Evolutionary conservation across 805 yeast species (phyloP).

Genomic region (Pichia exigua): DNA sequence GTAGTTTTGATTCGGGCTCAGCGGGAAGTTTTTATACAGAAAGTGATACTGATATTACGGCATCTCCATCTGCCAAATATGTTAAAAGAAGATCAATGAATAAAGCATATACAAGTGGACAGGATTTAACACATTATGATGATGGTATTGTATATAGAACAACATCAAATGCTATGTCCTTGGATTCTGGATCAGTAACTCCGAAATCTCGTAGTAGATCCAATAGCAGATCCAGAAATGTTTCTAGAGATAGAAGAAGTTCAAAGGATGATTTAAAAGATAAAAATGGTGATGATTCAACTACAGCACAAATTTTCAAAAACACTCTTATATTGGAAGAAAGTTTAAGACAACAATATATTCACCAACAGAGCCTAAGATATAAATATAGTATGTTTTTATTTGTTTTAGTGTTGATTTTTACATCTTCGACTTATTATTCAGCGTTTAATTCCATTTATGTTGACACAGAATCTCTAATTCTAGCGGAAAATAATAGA

Average conservation of each 20-base stretch:
- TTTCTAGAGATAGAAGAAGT: constrained; percentile 14
- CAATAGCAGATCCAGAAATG: constrained; percentile 5
- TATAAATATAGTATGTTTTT: constrained; percentile 52
- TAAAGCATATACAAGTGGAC: neutral
- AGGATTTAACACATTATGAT: neutral
- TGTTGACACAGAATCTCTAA: neutral
- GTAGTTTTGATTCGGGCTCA: constrained; percentile 2
- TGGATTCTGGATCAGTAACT: neutral
- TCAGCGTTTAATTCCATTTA: constrained; percentile 17
- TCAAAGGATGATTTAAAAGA: constrained; percentile 9
- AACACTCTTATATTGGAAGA: constrained; percentile 82
- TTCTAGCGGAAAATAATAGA: neutral
- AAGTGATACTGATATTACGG: constrained; percentile 18
- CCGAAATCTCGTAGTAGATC: constrained; percentile 5
- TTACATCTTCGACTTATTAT: constrained; percentile 30
- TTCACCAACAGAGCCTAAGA: constrained; percentile 60
- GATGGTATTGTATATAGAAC: constrained; percentile 6
- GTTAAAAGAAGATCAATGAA: constrained; percentile 5
- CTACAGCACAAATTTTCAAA: constrained; percentile 64
- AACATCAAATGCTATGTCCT: neutral
- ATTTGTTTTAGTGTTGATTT: constrained; percentile 15
- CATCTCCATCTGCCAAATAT: constrained; percentile 15
- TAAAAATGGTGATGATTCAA: constrained; percentile 18
- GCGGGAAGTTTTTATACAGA: constrained; percentile 8
- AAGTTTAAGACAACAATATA: constrained; percentile 70